Conservation (phyloP, 345 rosid genomes). For the Durio zibethinus region DNA sequence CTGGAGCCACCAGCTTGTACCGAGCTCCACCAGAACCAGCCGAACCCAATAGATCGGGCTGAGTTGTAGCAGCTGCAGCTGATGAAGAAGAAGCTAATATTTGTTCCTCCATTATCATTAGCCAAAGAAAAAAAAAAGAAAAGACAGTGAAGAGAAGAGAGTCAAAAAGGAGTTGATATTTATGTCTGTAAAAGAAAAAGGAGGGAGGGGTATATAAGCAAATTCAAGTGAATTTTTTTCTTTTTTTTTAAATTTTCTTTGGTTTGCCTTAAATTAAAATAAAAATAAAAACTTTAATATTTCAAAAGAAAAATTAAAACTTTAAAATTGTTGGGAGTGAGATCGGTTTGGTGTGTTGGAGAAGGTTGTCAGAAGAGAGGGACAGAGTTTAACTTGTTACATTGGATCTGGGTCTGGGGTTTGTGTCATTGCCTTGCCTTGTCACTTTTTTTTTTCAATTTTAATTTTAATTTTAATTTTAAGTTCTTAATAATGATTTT, state of each 20-base stretch:
- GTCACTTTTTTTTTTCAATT: background rate
- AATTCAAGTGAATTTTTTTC: background rate
- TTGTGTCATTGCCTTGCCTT: slow-evolving; percentile 1
- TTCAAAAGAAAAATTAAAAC: background rate
- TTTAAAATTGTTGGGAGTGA: background rate
- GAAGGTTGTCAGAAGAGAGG: slow-evolving; percentile 24
- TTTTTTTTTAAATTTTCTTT: background rate
- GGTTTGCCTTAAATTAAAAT: background rate
- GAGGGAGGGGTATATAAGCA: slow-evolving; percentile 6
- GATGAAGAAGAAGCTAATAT: slow-evolving; percentile 13
- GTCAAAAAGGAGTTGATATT: background rate
- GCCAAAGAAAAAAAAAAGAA: background rate
- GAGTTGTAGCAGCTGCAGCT: slow-evolving; percentile 17
- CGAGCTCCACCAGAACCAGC: slow-evolving; percentile 55
- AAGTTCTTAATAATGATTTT: no score
- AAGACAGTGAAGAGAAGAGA: slow-evolving; percentile 18
- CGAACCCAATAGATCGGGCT: slow-evolving; percentile 24
- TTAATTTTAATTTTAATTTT: background rate
- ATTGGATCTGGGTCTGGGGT: no score
- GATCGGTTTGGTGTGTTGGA: background rate
- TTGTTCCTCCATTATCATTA: slow-evolving; percentile 34
- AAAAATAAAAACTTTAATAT: background rate
- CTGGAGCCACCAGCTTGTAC: slow-evolving; percentile 95
- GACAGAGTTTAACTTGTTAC: slow-evolving; percentile 38
- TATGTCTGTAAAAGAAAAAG: background rate